Evolutionary conservation across 2,329 filamentous ascomycete genomes (phyloP).

Genomic region (Fusarium sp.): DNA sequence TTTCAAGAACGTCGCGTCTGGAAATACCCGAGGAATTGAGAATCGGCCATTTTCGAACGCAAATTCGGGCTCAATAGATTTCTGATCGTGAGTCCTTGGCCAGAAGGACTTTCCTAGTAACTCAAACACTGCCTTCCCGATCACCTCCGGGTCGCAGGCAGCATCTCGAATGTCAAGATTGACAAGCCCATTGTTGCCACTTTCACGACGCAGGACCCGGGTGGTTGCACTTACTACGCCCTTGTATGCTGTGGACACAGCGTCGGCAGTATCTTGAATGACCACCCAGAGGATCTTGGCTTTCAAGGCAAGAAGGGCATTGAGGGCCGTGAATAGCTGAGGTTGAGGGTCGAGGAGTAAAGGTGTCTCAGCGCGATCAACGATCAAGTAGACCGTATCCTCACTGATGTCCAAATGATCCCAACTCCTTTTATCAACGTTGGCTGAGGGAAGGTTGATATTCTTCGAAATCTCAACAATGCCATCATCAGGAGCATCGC

Average conservation of each 20-base stretch:
- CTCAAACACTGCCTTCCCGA: background rate
- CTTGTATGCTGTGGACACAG: background rate
- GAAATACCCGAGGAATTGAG: background rate
- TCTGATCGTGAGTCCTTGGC: background rate
- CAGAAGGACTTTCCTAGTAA: background rate
- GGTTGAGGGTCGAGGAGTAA: constrained; percentile 5
- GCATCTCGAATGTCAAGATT: background rate
- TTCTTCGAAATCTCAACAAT: background rate
- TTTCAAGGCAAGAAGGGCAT: background rate
- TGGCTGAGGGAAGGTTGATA: background rate
- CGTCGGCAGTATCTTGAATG: background rate
- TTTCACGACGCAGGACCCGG: constrained; percentile 9
- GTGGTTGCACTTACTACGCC: background rate
- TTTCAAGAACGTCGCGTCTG: constrained; percentile 4
- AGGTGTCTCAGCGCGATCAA: background rate
- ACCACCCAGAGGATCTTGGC: background rate
- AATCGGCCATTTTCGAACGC: background rate
- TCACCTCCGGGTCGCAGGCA: background rate
- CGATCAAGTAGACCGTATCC: background rate
- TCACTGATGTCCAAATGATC: background rate
- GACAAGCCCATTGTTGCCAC: background rate
- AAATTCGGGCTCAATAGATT: constrained; percentile 1
- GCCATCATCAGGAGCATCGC: background rate
- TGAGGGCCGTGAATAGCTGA: background rate
- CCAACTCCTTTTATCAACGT: background rate